Base-by-base conservation (phyloP, 371 early-diverging fungal genomes). In the Mycotypha africana region DNA sequence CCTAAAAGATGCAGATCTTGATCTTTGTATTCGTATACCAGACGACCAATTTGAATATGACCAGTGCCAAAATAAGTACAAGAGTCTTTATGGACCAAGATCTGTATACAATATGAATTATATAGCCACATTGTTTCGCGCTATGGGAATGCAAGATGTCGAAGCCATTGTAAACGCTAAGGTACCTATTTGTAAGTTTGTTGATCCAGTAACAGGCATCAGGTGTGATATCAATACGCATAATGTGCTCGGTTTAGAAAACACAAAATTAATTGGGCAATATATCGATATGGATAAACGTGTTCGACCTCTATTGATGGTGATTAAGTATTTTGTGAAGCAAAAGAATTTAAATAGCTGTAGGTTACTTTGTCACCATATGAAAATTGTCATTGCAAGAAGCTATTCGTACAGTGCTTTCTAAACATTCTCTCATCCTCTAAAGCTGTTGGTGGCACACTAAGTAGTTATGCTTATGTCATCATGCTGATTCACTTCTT, bases 121-220 rank as follows among this genome's bases (percentile, higher is more conserved):
- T 37, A 17, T 70, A 12, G 50, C 56, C 12, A 14, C 34, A 12
- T 12, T 31, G 5, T 51, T 70, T 12, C 35, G 32, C 15, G 12
- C 34, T n/a, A 43, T 51, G 2, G 63, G 65, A 17, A 70, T 70
- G 70, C 24, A 15, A 9, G 14, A 49, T 25, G 62, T 65, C 2
- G 32, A 48, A 19, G 40, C 70, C 14, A 56, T 70, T 12, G 41
- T 43, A 1, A 16, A 20, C 12, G 60, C 84, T 0, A 68, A 60
- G 38, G 84, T 86, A 4, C 84, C 84, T 2, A 82, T 86, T 15
- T 81, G 79, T 66, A 85, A 84, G 53, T 82, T 84, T 44, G 63
- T 61, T 41, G 86, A 86, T 38, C 83, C 84, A 0, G 61, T 68
- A 26, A 52, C 62, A 22, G 46, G 65, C 11, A 42, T 66, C 35